Evolutionary conservation across 495 filamentous ascomycete species (phyloP), one percentile per base, ranked within the genome.

Genomic region (Neurospora sp.): DNA sequence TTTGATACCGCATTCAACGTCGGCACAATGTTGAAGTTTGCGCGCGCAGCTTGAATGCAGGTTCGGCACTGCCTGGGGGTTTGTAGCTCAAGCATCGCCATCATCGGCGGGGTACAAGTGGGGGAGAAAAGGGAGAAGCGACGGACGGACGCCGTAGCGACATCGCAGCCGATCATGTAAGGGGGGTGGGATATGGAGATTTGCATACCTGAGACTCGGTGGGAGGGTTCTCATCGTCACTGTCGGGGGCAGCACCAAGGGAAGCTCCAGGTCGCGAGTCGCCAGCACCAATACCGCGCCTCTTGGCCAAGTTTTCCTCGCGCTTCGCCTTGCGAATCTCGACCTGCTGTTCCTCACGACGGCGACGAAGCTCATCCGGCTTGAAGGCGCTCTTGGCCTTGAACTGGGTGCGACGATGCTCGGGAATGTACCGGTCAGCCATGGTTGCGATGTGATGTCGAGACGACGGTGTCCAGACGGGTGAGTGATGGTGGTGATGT

Each of bases 361-460:
- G 96, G 80, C 96, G 94, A 79, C 96, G 93, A 70, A 99, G 91
- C 86, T 99, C 96, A 83, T 99, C 96, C 76, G 94, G 94, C 88
- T 97, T 96, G 89, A 99, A 99, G 80, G 93, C 92, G 82, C 91
- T 93, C 87, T 96, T 96, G 74, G 96, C 96, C 90, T 99, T 99
- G 89, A 96, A 99, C 85, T 97, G 94, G 69, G 92, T 97, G 79
- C 96, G 96, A 80, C 96, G 94, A 89, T 99, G 96, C 85, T 98
- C 96, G 81, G 96, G 96, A 81, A 99, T 99, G 86, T 97, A 99
- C 69, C 94, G 93, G 80, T 99, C 96, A 79, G 95, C 90, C 96
- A 99, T 99, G 86, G 77, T 91, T 82, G 82, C 82, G 77, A 81
- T 71, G 75, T 71, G 54, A 70, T 79, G 78, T 73, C 71, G 14